Evolutionary conservation across 2,329 filamentous ascomycete genomes (phyloP), one percentile per base, ranked within the genome.

Genomic region (Dactylellina leptospora): DNA sequence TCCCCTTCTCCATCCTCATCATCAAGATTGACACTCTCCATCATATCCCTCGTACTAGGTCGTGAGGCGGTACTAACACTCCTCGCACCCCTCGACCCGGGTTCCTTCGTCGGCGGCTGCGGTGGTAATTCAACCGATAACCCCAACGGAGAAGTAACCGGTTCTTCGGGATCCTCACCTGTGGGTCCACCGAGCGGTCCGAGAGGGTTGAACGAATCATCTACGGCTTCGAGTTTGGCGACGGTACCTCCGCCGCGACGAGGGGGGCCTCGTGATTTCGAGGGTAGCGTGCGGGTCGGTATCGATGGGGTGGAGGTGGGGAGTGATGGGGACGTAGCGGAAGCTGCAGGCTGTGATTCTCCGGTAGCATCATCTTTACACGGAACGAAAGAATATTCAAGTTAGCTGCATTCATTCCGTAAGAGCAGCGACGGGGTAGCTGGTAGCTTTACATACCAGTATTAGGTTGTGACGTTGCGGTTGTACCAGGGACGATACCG

Each of bases 221-320:
- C 90, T 75, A 91, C 88, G 73, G 88, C 89, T 81, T 93, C 88
- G 72, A 93, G 88, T 59, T 87, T 88, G 48, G 90, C 92, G 27
- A 89, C 86, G 78, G 93, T 90, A 69, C 88, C 88, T 75, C 88
- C 88, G 77, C 92, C 82, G 74, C 87, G 86, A 75, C 87, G 86
- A 63, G 75, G 61, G 36, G 78, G 78, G 13, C 77, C 77, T 73
- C 80, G 66, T n/a, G 73, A 68, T 54, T 73, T 73, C 0, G 73
- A 74, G 1, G 58, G 61, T 45, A 72, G 28, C 18, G 55, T 44
- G 11, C 68, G 30, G 47, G 59, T 64, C 22, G 68, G 68, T 72
- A 72, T 72, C 38, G 68, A 64, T 16, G 68, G 59, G 40, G 53
- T 60, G 23, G 28, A 45, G 13, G 59, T 36, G 38, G 53, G 68